Base-by-base conservation (phyloP, 2,329 filamentous ascomycete species). In the Dothideomycetes sp. region DNA sequence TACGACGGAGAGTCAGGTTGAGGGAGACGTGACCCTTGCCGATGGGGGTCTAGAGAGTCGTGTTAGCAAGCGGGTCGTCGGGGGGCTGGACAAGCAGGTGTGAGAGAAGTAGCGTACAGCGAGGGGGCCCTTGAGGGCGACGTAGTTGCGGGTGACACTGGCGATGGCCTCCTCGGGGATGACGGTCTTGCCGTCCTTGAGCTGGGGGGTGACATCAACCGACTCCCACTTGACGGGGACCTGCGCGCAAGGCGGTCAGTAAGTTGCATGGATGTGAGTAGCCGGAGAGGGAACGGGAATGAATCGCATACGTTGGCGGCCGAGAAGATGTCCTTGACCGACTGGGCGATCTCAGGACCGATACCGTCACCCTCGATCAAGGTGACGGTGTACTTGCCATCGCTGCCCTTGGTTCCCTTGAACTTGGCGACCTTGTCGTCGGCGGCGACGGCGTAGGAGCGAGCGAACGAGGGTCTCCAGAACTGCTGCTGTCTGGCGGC, bases 351-450 rank as follows among this genome's bases (percentile, higher is more conserved):
- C 71, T 98, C 89, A 50, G 91, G 91, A 47, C 91, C 91, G 64
- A 98, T 98, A 64, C 91, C 91, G 61, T 98, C 93, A 69, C 93
- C 91, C 76, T 98, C 93, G 53, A 98, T 98, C 68, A 98, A 74
- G 56, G 85, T 89, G 59, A 98, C 91, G 44, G 84, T 84, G 76
- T 82, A 98, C 68, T 91, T 91, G 61, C 91, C 91, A 73, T 89
- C 82, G 62, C 81, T 70, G 62, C 84, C 85, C 71, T 94, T 95
- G 62, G 78, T 74, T 54, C 89, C 91, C 59, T 85, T 82, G 73
- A 95, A 98, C 71, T 91, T 84, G 65, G 88, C 91, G 57, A 96
- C 87, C 56, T 76, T 76, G 29, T 84, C 77, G 46, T 74, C 66
- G 47, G 65, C 60, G 55, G 59, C 76, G 61, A 76, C 77, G 70